Conservation (phyloP, 305 asterid genomes). For the Euphrasia arctica region DNA sequence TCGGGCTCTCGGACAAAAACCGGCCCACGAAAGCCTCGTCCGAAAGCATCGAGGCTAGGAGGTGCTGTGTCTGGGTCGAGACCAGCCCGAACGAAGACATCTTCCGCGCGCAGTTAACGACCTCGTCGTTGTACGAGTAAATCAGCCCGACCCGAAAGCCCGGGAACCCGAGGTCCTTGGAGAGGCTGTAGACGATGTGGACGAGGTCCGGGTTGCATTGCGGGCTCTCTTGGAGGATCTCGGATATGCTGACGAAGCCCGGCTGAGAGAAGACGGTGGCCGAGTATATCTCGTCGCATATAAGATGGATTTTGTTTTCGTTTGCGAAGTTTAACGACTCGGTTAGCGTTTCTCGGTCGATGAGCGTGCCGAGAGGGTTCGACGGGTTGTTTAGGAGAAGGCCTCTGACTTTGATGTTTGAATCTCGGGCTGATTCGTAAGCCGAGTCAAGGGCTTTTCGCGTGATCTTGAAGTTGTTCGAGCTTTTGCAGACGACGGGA, state of each 20-base stretch:
- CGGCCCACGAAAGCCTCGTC: constrained; percentile 42
- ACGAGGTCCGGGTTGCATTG: constrained; percentile 42
- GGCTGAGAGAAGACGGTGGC: constrained; percentile 73
- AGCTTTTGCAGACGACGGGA: constrained; percentile 60
- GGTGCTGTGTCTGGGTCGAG: constrained; percentile 54
- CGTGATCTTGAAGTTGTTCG: constrained; percentile 54
- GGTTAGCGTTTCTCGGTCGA: constrained; percentile 45
- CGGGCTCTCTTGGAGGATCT: constrained; percentile 37
- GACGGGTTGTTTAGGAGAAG: constrained; percentile 75
- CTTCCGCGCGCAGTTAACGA: constrained; percentile 39
- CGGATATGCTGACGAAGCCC: constrained; percentile 59
- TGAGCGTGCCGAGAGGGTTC: constrained; percentile 70
- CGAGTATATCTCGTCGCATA: constrained; percentile 83
- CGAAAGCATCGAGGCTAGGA: constrained; percentile 44
- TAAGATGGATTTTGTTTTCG: constrained; percentile 53
- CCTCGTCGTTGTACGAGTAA: constrained; percentile 47
- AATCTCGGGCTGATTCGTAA: constrained; percentile 45
- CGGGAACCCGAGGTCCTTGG: constrained; percentile 60
- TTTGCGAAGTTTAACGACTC: constrained; percentile 42
- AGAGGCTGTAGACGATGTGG: constrained; percentile 57
- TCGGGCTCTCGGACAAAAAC: constrained; percentile 37
- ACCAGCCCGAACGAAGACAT: constrained; percentile 68
- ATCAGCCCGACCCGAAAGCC: constrained; percentile 54
- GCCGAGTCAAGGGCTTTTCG: constrained; percentile 53
- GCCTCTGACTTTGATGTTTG: constrained; percentile 58